A percentile compares a stretch with the other conserved stretches of the same genome.
Evolutionary conservation across 2,329 filamentous ascomycete species (phyloP).

Genomic region (Graphilbum fragrans): DNA sequence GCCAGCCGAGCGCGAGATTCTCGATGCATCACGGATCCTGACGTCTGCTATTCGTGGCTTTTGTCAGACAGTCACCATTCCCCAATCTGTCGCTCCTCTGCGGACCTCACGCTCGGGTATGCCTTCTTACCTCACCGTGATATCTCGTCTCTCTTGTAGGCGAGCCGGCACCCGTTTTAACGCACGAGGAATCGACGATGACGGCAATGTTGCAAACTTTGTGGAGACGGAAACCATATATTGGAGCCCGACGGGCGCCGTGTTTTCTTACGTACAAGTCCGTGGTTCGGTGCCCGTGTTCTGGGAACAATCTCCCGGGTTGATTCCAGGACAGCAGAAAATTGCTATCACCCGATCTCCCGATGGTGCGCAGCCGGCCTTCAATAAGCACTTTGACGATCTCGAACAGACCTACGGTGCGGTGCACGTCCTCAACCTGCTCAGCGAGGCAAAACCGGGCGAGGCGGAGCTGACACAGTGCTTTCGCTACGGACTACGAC

Average conservation of each 20-base stretch:
- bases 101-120: conserved; percentile 54
- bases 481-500: conserved; percentile 65
- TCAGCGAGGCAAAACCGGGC: conserved; percentile 80
- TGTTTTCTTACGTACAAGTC: conserved; percentile 90
- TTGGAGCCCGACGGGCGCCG: conserved; percentile 64
- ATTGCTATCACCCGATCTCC: conserved; percentile 79
- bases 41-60: conserved; percentile 93
- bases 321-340: conserved; percentile 88
- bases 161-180: conserved; percentile 94
- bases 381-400: conserved; percentile 89
- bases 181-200: conserved; percentile 92
- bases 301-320: conserved; percentile 85
- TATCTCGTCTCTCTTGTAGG: conserved; percentile 81
- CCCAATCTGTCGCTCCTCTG: conserved; percentile 61
- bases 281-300: conserved; percentile 91
- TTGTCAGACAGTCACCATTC: conserved; percentile 75
- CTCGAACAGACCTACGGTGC: conserved; percentile 79
- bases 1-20: conserved; percentile 57
- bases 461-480: conserved; percentile 73
- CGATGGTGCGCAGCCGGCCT: conserved; percentile 86
- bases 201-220: conserved; percentile 95
- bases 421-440: conserved; percentile 82
- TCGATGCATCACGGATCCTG: conserved; percentile 80
- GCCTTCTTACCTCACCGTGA: conserved; percentile 75
- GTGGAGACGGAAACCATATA: conserved; percentile 96